phyloP scores from a whole-genome alignment of 164 flowering plant species.

The Piper longum region DNA sequence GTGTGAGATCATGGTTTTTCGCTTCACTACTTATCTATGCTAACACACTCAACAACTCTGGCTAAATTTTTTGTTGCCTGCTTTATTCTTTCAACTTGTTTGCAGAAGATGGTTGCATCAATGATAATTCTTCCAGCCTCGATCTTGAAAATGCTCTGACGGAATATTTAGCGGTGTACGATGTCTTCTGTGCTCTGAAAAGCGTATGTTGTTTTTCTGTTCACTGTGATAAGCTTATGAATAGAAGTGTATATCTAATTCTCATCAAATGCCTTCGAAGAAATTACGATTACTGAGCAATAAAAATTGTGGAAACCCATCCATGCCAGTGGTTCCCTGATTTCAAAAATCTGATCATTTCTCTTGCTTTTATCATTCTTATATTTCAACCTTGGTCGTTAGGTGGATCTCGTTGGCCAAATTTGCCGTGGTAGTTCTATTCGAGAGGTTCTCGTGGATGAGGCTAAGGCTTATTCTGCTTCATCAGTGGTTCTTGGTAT shows the following conservation, averaged over 20 bases:
- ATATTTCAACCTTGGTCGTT: conserved; percentile 1
- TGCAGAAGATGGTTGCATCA: conserved; percentile 24
- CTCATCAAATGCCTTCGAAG: conserved; percentile 7
- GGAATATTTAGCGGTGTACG: conserved; percentile 45
- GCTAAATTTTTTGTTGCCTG: too few relatives aligned
- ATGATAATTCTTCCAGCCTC: conserved; percentile 10
- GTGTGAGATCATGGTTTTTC: not conserved
- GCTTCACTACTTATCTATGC: not conserved
- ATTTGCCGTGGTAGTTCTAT: conserved; percentile 17
- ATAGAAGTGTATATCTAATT: too few relatives aligned
- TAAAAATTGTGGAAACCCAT: not conserved
- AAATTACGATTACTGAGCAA: not conserved
- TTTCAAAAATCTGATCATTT: not conserved
- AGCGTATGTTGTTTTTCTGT: conserved; percentile 21
- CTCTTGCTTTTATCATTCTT: not conserved
- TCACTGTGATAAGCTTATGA: not conserved
- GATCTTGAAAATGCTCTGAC: conserved; percentile 21
- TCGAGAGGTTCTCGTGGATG: conserved; percentile 20
- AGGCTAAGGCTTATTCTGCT: conserved; percentile 46
- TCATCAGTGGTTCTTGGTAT: conserved; percentile 45
- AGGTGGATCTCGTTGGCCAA: conserved; percentile 57
- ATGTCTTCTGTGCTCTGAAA: conserved; percentile 49
- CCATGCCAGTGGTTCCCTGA: not conserved
- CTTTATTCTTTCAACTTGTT: not conserved
- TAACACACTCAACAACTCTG: too few relatives aligned